phyloP scores from a whole-genome alignment of 2,329 filamentous ascomycete genomes.

The Nannizziopsis barbatae region DNA sequence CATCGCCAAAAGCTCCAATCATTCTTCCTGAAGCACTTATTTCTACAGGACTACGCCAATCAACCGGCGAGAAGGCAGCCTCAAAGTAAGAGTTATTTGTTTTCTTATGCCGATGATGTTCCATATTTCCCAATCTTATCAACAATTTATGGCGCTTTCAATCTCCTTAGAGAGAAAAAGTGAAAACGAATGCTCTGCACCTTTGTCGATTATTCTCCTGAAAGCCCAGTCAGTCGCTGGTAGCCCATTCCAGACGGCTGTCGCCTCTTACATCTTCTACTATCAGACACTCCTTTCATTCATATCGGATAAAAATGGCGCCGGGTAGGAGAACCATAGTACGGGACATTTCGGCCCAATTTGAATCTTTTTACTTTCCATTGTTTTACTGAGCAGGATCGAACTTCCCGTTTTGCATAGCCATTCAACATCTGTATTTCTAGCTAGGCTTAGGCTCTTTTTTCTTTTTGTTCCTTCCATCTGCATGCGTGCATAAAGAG shows the following conservation, averaged over 20 bases:
- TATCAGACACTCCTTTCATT: too few species aligned
- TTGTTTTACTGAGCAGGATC: background rate
- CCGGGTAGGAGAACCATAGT: too few species aligned
- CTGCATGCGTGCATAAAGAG: background rate
- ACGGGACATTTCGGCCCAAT: background rate
- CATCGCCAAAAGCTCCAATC: slow-evolving; percentile 44
- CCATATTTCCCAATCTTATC: background rate
- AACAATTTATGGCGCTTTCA: too few species aligned
- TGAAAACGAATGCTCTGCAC: too few species aligned
- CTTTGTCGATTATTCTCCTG: too few species aligned
- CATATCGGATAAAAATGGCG: too few species aligned
- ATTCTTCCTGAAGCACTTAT: slow-evolving; percentile 51
- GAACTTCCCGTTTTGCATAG: slow-evolving; percentile 3
- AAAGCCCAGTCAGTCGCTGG: too few species aligned
- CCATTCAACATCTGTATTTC: slow-evolving; percentile 4
- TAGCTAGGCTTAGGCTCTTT: slow-evolving; percentile 4
- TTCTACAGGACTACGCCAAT: slow-evolving; percentile 14
- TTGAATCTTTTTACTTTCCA: background rate
- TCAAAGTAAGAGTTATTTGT: slow-evolving; percentile 11
- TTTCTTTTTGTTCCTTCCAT: background rate
- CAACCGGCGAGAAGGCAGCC: slow-evolving; percentile 21
- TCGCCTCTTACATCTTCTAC: too few species aligned
- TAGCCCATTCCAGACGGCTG: too few species aligned
- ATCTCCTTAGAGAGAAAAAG: too few species aligned
- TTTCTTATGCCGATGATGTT: background rate